Evolutionary conservation across 192 early-diverging fungal genomes (phyloP), one percentile per base, ranked within the genome.

Genomic region (Umbelopsis ramanniana): DNA sequence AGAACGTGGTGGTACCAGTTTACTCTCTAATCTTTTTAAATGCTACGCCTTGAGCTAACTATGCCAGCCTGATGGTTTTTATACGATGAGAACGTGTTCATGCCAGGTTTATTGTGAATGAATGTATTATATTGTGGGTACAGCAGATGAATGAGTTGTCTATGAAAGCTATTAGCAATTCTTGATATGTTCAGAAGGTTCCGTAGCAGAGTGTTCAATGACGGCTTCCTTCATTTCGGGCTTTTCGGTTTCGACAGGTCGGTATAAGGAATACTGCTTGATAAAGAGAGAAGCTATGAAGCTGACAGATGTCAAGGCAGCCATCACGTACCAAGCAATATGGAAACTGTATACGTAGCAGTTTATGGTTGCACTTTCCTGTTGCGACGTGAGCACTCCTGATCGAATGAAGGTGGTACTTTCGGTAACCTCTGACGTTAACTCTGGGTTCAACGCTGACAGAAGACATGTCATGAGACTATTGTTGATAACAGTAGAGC

Each of bases 221-320:
- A 63, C 57, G 17, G 17, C 37, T 37, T 63, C 57, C 7, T 15
- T 63, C 33, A 63, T n/a, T 35, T 5, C 57, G 3, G 17, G 26
- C 35, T 29, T 14, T 6, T 35, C 17, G 15, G 11, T 37, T 19
- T 35, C 57, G 4, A 19, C 15, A 37, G 26, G 3, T 19, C 6
- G 9, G 14, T 29, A 37, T 17, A 74, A 22, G 46, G 73, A 74
- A 35, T 74, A 55, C 38, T 74, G 73, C 29, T 74, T 37, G 24
- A 74, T 66, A 37, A 74, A 74, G 26, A 68, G 24, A 22, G 73
- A 52, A 50, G 67, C 46, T 19, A 75, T 26, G 21, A 75, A 75
- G 3, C 74, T 68, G 69, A 75, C 5, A 5, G 54, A 22, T 45
- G 38, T 47, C 50, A 67, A 53, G 2, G 37, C 38, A 45, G 50